phyloP scores from a whole-genome alignment of 257 asterid genomes.

The Lycium ferocissimum region DNA sequence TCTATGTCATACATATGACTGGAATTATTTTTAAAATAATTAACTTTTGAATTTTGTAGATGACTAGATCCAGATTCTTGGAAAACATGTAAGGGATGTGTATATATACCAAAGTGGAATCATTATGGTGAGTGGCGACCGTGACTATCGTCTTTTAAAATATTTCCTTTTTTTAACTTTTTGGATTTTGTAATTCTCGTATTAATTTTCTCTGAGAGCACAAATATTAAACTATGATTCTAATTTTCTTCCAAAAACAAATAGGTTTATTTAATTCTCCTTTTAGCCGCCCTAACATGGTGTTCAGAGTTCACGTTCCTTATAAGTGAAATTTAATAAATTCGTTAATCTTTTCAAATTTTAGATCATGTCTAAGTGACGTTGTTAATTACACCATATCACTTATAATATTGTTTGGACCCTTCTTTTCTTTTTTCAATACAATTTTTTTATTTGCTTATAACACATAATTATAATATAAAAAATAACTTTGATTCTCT shows the following conservation, averaged over 20 bases:
- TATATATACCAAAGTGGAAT: neutral
- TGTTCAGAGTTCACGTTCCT: neutral
- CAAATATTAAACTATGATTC: neutral
- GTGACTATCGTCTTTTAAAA: neutral
- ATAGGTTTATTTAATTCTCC: neutral
- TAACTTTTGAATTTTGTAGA: neutral
- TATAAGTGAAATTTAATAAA: too few relatives aligned
- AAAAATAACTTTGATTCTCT: neutral
- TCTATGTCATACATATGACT: neutral
- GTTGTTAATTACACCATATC: neutral
- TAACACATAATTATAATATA: neutral
- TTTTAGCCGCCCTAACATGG: neutral
- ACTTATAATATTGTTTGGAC: neutral
- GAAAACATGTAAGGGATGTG: too few relatives aligned
- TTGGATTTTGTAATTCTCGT: neutral
- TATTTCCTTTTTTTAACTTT: neutral
- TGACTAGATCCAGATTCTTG: neutral
- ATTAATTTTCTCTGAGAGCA: neutral
- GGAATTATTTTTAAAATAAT: neutral
- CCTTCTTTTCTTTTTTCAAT: neutral
- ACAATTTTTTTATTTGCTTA: neutral
- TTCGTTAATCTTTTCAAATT: neutral
- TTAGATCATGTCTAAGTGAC: neutral
- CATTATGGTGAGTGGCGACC: neutral
- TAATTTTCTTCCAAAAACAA: too few relatives aligned